Conservation (phyloP, 2,329 filamentous ascomycete genomes). For the Xylaria multiplex region DNA sequence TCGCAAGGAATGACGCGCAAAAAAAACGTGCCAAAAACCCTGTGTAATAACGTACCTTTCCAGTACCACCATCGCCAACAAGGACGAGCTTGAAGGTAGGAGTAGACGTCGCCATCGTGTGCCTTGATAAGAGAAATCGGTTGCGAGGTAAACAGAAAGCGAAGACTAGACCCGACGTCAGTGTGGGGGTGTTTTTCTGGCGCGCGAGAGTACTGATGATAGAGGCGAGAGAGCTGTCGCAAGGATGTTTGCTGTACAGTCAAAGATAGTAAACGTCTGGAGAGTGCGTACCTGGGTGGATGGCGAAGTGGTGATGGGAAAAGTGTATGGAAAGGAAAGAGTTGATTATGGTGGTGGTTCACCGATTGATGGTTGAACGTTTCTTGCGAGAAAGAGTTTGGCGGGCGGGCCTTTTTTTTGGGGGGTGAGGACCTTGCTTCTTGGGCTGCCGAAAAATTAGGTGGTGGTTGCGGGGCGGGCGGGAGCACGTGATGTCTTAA, state of each 20-base stretch:
- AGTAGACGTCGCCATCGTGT: slow-evolving; percentile 69
- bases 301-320: slow-evolving; percentile 27
- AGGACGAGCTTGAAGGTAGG: slow-evolving; percentile 99
- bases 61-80: slow-evolving; percentile 98
- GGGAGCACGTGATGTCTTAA: slow-evolving; percentile 43
- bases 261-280: slow-evolving; percentile 6
- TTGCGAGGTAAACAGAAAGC: slow-evolving; percentile 36
- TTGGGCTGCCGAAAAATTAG: slow-evolving; percentile 47
- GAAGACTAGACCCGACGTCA: slow-evolving; percentile 40
- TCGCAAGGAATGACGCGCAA: slow-evolving; percentile 20
- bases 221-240: slow-evolving; percentile 19
- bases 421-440: slow-evolving; percentile 32
- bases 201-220: slow-evolving; percentile 28
- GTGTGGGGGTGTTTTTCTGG: slow-evolving; percentile 36
- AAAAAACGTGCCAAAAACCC: slow-evolving; percentile 26
- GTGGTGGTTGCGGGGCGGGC: slow-evolving; percentile 47
- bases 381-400: slow-evolving; percentile 43
- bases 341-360: slow-evolving; percentile 41
- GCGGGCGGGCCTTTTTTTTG: slow-evolving; percentile 42
- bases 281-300: slow-evolving; percentile 34
- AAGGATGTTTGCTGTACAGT: background rate
- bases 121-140: slow-evolving; percentile 37
- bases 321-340: slow-evolving; percentile 24
- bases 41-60: slow-evolving; percentile 77
- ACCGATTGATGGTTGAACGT: slow-evolving; percentile 42